Evolutionary conservation across 2,329 filamentous ascomycete species (phyloP).

Genomic region (Colletotrichum abscissum): DNA sequence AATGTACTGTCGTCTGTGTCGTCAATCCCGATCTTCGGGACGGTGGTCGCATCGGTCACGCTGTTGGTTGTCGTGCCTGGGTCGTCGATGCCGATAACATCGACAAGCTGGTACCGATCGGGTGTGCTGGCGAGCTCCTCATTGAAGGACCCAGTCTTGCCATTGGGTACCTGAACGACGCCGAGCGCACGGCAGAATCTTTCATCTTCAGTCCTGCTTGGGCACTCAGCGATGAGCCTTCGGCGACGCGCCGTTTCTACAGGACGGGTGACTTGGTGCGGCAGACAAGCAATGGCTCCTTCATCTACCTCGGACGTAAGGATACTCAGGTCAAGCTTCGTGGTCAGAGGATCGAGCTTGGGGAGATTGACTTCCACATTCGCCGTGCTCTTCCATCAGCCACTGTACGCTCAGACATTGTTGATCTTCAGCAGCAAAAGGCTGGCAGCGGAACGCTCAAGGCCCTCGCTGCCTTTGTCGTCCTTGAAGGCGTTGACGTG

Average conservation of each 20-base stretch:
- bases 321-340: constrained; percentile 39
- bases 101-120: constrained; percentile 44
- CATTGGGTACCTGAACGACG: constrained; percentile 61
- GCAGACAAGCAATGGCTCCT: constrained; percentile 20
- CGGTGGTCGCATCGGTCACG: constrained; percentile 39
- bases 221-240: constrained; percentile 44
- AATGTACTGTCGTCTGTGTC: constrained; percentile 58
- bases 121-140: constrained; percentile 48
- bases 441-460: not conserved
- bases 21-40: constrained; percentile 38
- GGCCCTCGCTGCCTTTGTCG: constrained; percentile 57
- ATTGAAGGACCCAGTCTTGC: constrained; percentile 58
- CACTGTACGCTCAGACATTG: not conserved
- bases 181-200: constrained; percentile 54
- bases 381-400: not conserved
- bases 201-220: constrained; percentile 57
- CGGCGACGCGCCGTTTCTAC: constrained; percentile 48
- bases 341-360: constrained; percentile 38
- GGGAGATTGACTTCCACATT: constrained; percentile 35
- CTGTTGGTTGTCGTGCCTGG: constrained; percentile 41
- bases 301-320: constrained; percentile 34
- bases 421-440: not conserved
- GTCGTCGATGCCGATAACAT: constrained; percentile 45
- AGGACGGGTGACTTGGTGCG: constrained; percentile 55
- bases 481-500: constrained; percentile 40